A percentile compares a stretch with the other conserved stretches of the same genome.
Conservation (phyloP, 352 stramenopile genomes). For the Globisporangium mamillatum region DNA sequence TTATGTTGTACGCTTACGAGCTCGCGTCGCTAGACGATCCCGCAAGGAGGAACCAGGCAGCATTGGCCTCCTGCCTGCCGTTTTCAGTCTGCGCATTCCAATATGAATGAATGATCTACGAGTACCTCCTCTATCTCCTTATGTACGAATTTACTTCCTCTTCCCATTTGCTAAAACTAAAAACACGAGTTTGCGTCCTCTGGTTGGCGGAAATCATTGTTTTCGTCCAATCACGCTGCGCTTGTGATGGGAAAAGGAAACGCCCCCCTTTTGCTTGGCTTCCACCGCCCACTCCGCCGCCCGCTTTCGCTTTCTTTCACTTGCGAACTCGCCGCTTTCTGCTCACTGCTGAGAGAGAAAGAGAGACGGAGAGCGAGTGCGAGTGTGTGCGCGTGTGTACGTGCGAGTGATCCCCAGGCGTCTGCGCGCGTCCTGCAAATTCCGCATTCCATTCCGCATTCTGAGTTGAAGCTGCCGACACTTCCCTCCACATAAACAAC, state of each 20-base stretch:
- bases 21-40: too few relatives aligned
- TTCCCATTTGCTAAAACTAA: background rate
- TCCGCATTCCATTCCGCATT: background rate
- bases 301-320: constrained; percentile 23
- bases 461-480: background rate
- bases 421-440: background rate
- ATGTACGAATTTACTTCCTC: background rate
- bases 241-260: background rate
- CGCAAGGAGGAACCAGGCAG: too few relatives aligned
- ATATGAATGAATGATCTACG: background rate
- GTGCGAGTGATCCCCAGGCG: constrained; percentile 1
- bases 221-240: background rate
- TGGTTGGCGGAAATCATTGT: constrained; percentile 22
- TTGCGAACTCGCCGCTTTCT: constrained; percentile 72
- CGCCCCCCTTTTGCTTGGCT: constrained; percentile 19
- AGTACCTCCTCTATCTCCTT: constrained; percentile 2
- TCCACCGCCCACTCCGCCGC: background rate
- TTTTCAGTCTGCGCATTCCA: too few relatives aligned
- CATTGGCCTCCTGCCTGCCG: too few relatives aligned
- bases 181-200: background rate
- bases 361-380: constrained; percentile 10
- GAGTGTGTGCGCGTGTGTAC: background rate
- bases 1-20: too few relatives aligned
- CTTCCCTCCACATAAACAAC: background rate
- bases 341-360: constrained; percentile 29